Conservation (phyloP, 225 moss, liverwort and hornwort genomes). For the Antitrichia curtipendula region DNA sequence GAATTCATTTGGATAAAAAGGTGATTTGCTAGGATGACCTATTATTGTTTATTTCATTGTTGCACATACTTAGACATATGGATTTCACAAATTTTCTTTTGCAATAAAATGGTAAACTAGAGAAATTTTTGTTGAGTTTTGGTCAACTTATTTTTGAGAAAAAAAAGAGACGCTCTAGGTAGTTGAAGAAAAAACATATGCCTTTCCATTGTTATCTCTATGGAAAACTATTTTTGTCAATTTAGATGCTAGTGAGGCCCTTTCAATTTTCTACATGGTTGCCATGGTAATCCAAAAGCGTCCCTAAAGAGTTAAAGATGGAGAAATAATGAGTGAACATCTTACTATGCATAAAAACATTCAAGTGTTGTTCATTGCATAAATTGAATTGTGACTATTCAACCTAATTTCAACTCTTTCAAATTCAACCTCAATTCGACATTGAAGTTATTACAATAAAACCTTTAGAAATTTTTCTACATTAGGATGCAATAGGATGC, state of each 20-base stretch:
- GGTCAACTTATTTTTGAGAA: background rate
- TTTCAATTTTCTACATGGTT: background rate
- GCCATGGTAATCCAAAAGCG: background rate
- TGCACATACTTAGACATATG: background rate
- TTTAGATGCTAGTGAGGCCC: background rate
- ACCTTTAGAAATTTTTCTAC: background rate
- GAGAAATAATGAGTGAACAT: background rate
- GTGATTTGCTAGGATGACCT: background rate
- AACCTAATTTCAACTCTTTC: background rate
- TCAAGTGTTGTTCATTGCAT: background rate
- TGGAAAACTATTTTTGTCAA: accelerated
- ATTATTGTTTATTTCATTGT: background rate
- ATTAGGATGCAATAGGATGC: background rate
- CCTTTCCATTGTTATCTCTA: background rate
- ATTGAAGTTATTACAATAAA: background rate
- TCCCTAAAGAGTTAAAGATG: background rate
- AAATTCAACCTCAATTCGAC: background rate
- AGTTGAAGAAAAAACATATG: background rate
- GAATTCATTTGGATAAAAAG: background rate
- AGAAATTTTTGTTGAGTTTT: background rate
- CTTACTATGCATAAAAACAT: background rate
- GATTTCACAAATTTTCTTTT: background rate
- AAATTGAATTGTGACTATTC: background rate
- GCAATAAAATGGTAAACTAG: background rate
- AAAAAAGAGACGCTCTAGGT: background rate